These are phyloP conservation scores for Neurospora sp. DNA, from an alignment of 495 filamentous ascomycete species.

Conservation along the genomic window DNA sequence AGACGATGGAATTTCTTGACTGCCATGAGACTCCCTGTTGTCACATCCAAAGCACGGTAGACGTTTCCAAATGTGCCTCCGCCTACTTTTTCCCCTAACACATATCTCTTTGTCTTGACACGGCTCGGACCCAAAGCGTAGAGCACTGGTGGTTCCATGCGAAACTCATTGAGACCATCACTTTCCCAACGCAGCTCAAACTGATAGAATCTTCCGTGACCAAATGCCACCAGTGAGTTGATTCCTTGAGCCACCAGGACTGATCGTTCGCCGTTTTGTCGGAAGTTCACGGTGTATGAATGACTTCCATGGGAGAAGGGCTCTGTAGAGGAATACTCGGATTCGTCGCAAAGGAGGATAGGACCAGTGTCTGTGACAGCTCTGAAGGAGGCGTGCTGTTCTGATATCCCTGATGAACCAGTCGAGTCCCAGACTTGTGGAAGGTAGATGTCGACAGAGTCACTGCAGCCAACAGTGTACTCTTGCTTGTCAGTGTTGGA, in stretches of 20 bases:
- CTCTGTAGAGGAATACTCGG: conserved; percentile 11
- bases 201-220: conserved; percentile 15
- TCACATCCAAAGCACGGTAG: conserved; percentile 17
- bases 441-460: conserved; percentile 17
- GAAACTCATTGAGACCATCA: conserved; percentile 15
- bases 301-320: conserved; percentile 3
- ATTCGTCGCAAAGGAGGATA: conserved; percentile 20
- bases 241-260: conserved; percentile 21
- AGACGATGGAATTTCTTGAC: conserved; percentile 27
- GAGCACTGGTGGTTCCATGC: conserved; percentile 2
- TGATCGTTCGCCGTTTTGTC: neutral
- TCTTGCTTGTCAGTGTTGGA: conserved; percentile 2
- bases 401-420: conserved; percentile 12
- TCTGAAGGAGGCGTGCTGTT: conserved; percentile 19
- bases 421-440: conserved; percentile 8
- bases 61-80: conserved; percentile 23
- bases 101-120: conserved; percentile 12
- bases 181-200: conserved; percentile 20
- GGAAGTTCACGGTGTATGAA: conserved; percentile 12
- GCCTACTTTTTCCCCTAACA: conserved; percentile 15
- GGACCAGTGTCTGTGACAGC: conserved; percentile 17
- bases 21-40: conserved; percentile 17
- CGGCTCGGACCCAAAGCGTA: conserved; percentile 18
- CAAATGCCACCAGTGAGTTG: conserved; percentile 22
- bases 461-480: conserved; percentile 13